phyloP scores from a whole-genome alignment of 2,329 filamentous ascomycete species.

The Pseudogymnoascus sp. region DNA sequence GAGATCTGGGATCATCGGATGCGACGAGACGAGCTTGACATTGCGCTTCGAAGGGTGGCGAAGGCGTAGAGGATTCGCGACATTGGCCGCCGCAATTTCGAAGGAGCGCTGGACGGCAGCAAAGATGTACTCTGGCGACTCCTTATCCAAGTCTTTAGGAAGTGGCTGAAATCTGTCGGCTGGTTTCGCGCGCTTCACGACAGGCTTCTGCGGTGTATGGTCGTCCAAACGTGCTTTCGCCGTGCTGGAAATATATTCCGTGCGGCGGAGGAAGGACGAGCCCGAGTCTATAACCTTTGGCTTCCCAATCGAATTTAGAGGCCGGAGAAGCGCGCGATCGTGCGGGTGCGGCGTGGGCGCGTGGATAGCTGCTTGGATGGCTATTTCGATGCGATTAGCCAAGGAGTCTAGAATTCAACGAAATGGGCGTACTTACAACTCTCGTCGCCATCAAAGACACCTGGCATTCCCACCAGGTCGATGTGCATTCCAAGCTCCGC shows the following conservation, averaged over 20 bases:
- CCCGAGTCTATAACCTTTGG: slow-evolving; percentile 65
- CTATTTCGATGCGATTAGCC: slow-evolving; percentile 36
- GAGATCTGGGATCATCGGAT: slow-evolving; percentile 55
- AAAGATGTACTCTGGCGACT: slow-evolving; percentile 58
- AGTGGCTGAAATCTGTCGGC: slow-evolving; percentile 37
- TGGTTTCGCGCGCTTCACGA: slow-evolving; percentile 35
- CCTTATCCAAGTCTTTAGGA: slow-evolving; percentile 44
- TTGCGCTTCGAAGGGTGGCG: slow-evolving; percentile 49
- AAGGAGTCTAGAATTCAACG: slow-evolving; percentile 13
- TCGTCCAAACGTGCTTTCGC: slow-evolving; percentile 43
- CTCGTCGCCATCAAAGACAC: slow-evolving; percentile 91
- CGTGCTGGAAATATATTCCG: slow-evolving; percentile 77
- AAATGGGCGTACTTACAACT: slow-evolving; percentile 54
- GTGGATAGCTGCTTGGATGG: slow-evolving; percentile 71
- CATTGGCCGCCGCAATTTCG: slow-evolving; percentile 42
- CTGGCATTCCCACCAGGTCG: slow-evolving; percentile 88
- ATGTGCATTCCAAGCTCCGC: slow-evolving; percentile 97
- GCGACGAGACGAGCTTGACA: slow-evolving; percentile 50
- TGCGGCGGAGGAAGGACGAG: slow-evolving; percentile 89
- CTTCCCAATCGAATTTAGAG: slow-evolving; percentile 78
- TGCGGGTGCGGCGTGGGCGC: slow-evolving; percentile 68
- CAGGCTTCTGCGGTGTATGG: slow-evolving; percentile 31
- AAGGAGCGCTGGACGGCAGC: slow-evolving; percentile 59
- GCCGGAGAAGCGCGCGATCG: slow-evolving; percentile 75
- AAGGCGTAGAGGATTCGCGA: slow-evolving; percentile 46